Conservation (phyloP, 2,329 filamentous ascomycete species). For the Fusarium nematophilum region DNA sequence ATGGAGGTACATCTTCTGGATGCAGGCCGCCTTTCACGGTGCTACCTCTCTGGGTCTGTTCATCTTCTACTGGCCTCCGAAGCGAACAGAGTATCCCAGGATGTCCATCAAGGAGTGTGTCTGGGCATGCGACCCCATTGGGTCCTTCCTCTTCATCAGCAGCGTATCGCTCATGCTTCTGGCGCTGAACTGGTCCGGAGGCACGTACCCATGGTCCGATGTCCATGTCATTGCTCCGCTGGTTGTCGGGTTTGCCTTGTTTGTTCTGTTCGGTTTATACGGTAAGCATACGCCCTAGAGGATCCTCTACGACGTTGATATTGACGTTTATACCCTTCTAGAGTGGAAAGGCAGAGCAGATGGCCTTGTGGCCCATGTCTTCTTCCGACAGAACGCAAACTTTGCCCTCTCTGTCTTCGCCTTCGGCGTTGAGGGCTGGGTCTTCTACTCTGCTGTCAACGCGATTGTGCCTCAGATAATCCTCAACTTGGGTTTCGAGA, state of each 20-base stretch:
- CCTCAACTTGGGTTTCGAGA: slow-evolving; percentile 11
- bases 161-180: slow-evolving; percentile 11
- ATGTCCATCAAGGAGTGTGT: slow-evolving; percentile 5
- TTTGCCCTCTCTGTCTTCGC: slow-evolving; percentile 13
- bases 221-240: slow-evolving; percentile 6
- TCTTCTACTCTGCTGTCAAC: slow-evolving; percentile 13
- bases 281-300: not conserved
- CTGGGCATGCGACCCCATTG: slow-evolving; percentile 12
- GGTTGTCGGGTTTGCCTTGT: slow-evolving; percentile 1
- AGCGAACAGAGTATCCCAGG: slow-evolving; percentile 7
- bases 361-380: slow-evolving; percentile 10
- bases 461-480: slow-evolving; percentile 12
- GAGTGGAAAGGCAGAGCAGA: slow-evolving; percentile 13
- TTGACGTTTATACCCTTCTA: not conserved
- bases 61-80: slow-evolving; percentile 10
- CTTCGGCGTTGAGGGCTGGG: slow-evolving; percentile 12
- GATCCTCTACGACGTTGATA: not conserved
- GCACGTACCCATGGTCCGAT: slow-evolving; percentile 8
- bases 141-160: slow-evolving; percentile 9
- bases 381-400: slow-evolving; percentile 15
- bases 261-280: slow-evolving; percentile 9
- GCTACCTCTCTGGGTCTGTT: slow-evolving; percentile 5
- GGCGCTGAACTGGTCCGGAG: slow-evolving; percentile 11
- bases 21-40: slow-evolving; percentile 11
- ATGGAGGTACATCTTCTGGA: slow-evolving; percentile 18